Conservation (phyloP, 768 basidiomycete genomes). For the Tricholoma terreum region DNA sequence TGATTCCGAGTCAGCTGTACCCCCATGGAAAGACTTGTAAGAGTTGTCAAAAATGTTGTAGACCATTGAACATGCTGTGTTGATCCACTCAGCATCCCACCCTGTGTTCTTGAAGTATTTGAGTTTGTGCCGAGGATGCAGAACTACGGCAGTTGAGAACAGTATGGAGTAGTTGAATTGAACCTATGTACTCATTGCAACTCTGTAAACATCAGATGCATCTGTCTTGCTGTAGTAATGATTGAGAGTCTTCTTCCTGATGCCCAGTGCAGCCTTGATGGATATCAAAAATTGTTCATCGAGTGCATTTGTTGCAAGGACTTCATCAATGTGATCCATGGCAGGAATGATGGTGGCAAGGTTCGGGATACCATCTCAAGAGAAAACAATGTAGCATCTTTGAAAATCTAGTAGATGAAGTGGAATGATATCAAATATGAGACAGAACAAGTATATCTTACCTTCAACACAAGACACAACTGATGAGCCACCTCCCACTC, state of each 20-base stretch:
- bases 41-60: conserved; percentile 13
- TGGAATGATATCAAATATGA: background rate
- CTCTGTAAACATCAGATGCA: conserved; percentile 21
- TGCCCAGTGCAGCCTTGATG: conserved; percentile 17
- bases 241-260: conserved; percentile 26
- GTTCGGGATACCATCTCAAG: conserved; percentile 14
- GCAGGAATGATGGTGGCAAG: conserved; percentile 33
- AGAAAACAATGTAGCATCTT: conserved; percentile 32
- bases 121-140: conserved; percentile 34
- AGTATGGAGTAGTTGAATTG: too few species aligned
- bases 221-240: conserved; percentile 25
- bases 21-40: background rate
- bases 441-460: conserved; percentile 12
- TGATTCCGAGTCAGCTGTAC: background rate
- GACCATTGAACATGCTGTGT: conserved; percentile 19
- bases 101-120: conserved; percentile 26
- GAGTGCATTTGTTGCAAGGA: conserved; percentile 5
- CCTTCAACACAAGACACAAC: conserved; percentile 23
- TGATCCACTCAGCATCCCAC: conserved; percentile 30
- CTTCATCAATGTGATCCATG: conserved; percentile 33
- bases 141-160: conserved; percentile 17
- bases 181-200: conserved; percentile 27
- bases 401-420: conserved; percentile 22
- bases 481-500: conserved; percentile 30
- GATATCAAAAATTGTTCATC: conserved; percentile 3